phyloP scores from a whole-genome alignment of 2,329 filamentous ascomycete genomes.

The Cladosporium sp. region DNA sequence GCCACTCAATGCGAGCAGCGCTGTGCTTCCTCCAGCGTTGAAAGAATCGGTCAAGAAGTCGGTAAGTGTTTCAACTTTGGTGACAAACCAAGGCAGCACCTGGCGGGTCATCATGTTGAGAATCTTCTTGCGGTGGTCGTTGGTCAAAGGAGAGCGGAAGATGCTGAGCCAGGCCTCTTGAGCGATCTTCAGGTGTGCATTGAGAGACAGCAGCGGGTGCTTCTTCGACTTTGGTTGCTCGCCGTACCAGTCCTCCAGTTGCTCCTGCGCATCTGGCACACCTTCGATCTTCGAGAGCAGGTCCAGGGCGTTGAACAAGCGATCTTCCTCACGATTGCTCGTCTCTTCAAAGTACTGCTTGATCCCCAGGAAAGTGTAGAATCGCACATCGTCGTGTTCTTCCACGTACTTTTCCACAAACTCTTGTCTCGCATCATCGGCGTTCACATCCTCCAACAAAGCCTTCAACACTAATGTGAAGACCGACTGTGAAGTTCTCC shows the following conservation, averaged over 20 bases:
- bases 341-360: constrained; percentile 51
- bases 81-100: constrained; percentile 81
- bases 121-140: constrained; percentile 75
- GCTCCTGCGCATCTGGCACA: constrained; percentile 66
- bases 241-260: constrained; percentile 69
- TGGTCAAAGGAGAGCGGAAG: constrained; percentile 65
- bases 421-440: constrained; percentile 63
- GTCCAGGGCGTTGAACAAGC: constrained; percentile 61
- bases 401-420: constrained; percentile 78
- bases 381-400: constrained; percentile 80
- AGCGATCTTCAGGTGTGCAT: constrained; percentile 73
- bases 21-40: constrained; percentile 79
- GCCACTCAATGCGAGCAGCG: constrained; percentile 84
- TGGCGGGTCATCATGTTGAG: constrained; percentile 72
- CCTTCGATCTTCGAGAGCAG: constrained; percentile 68
- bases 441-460: constrained; percentile 59
- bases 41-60: constrained; percentile 97
- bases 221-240: constrained; percentile 65
- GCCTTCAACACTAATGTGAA: constrained; percentile 65
- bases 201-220: constrained; percentile 64
- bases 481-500: constrained; percentile 60
- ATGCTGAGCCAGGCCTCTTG: constrained; percentile 86
- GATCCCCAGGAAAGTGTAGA: constrained; percentile 74
- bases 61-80: constrained; percentile 82
- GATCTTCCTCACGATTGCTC: constrained; percentile 32